Base-by-base conservation (phyloP, 2,329 filamentous ascomycete genomes). In the Tolypocladium amazonense region DNA sequence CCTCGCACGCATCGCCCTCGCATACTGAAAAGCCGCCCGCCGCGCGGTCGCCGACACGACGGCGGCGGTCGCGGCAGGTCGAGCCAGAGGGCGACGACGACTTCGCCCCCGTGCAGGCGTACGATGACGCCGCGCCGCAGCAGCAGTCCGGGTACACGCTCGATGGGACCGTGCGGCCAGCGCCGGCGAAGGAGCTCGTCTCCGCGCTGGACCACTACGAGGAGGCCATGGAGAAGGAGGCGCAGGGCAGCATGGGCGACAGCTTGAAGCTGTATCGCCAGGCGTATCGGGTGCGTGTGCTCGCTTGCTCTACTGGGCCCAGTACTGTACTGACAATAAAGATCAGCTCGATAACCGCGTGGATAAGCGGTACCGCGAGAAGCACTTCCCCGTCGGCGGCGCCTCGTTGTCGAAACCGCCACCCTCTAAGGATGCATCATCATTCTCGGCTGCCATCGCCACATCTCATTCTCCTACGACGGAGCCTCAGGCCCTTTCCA, bases 121-220 rank as follows among this genome's bases (percentile, higher is more conserved):
- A 63, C 47, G 63, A 65, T 61, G 61, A 62, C 11, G 54, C 57
- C 5, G 56, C 39, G 39, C 39, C 41, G 43, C 20, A 59, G n/a
- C 56, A 56, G 57, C 54, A 60, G 8, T 30, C 58, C 11, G 64
- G 62, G 4, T 59, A 63, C 27, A 62, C 66, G 7, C 35, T 65
- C 3, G 63, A 64, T n/a, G 62, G 59, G 8, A n/a, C 62, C 8
- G 57, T 47, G 12, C 58, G 54, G 45, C 30, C 58, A 59, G 20
- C 59, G 59, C 58, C 53, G 58, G 61, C 18, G 52, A 71, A 65
- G 59, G 73, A 88, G 65, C 89, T 89, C 5, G 77, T 79, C 27
- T 89, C 92, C 14, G 94, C 94, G 0, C 75, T 99, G 20, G 94
- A 97, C 67, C 90, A 96, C 72, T 97, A 94, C 68, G 94, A 97